These are phyloP conservation scores for Ustilago vetiveriae DNA, from an alignment of 1,284 basidiomycete genomes.

Conservation along the genomic window DNA sequence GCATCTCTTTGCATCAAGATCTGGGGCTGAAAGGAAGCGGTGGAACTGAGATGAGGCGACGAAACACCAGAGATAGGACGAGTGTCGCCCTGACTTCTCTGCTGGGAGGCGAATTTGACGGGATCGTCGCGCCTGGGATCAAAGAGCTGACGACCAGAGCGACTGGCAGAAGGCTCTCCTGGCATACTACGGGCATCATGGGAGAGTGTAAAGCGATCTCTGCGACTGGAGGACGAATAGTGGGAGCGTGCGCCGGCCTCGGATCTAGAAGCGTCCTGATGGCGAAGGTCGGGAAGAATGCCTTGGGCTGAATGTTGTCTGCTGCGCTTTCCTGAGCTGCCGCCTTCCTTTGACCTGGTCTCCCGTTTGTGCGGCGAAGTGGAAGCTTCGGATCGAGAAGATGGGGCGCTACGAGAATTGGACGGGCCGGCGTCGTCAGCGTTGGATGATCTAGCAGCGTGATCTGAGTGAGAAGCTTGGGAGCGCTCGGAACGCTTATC, in stretches of 20 bases:
- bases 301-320: constrained; percentile 27
- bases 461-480: constrained; percentile 4
- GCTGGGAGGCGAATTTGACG: constrained; percentile 69
- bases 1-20: constrained; percentile 30
- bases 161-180: constrained; percentile 23
- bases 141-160: constrained; percentile 71
- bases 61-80: constrained; percentile 14
- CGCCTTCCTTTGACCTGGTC: constrained; percentile 15
- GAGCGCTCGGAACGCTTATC: constrained; percentile 29
- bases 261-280: constrained; percentile 19
- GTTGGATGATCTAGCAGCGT: constrained; percentile 5
- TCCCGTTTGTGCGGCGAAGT: constrained; percentile 24
- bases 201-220: constrained; percentile 33
- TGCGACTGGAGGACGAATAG: constrained; percentile 20
- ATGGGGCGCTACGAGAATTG: constrained; percentile 7
- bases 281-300: constrained; percentile 28
- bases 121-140: constrained; percentile 86
- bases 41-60: constrained; percentile 13
- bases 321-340: constrained; percentile 17
- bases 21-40: constrained; percentile 21
- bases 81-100: constrained; percentile 28
- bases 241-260: constrained; percentile 25
- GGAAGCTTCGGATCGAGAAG: constrained; percentile 18
- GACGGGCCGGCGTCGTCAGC: background rate
- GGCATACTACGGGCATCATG: constrained; percentile 31